Conservation (phyloP, 192 early-diverging fungal genomes). For the Fimicolochytrium jonesii region DNA sequence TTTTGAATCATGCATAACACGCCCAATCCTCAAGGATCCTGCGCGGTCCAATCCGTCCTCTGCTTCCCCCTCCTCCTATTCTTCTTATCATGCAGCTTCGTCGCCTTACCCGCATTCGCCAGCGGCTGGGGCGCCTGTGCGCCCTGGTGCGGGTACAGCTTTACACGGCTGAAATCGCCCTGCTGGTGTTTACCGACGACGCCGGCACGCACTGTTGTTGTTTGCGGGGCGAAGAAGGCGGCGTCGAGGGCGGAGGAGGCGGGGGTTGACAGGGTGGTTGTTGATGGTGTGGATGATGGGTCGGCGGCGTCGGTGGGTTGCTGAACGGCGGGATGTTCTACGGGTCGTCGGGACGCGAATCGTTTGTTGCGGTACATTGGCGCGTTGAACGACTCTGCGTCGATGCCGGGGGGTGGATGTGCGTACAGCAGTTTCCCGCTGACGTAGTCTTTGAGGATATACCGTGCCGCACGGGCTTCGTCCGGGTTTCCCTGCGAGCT, state of each 20-base stretch:
- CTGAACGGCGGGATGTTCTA: conserved; percentile 17
- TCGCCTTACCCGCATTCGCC: conserved; percentile 29
- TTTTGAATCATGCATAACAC: too few relatives aligned
- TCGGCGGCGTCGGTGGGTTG: conserved; percentile 32
- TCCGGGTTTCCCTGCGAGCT: conserved; percentile 95
- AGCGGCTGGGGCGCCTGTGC: conserved; percentile 19
- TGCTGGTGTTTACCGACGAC: conserved; percentile 36
- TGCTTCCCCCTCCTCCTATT: conserved; percentile 72
- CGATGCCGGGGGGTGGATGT: conserved; percentile 68
- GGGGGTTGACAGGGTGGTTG: neutral
- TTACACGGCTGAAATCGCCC: conserved; percentile 45
- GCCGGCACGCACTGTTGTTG: conserved; percentile 19
- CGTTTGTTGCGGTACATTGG: conserved; percentile 70
- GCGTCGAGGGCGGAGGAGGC: neutral
- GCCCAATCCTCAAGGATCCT: neutral
- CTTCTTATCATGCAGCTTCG: conserved; percentile 69
- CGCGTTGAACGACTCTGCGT: conserved; percentile 73
- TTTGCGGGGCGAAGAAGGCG: conserved; percentile 9
- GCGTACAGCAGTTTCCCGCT: conserved; percentile 88
- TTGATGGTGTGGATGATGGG: conserved; percentile 7
- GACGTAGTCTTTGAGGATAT: conserved; percentile 98
- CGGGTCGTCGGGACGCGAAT: conserved; percentile 26
- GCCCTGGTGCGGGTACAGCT: conserved; percentile 60
- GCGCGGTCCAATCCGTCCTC: conserved; percentile 46
- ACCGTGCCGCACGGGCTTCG: conserved; percentile 92